Evolutionary conservation across 345 rosid genomes (phyloP), one percentile per base, ranked within the genome.

Genomic region (Brassica carinata): DNA sequence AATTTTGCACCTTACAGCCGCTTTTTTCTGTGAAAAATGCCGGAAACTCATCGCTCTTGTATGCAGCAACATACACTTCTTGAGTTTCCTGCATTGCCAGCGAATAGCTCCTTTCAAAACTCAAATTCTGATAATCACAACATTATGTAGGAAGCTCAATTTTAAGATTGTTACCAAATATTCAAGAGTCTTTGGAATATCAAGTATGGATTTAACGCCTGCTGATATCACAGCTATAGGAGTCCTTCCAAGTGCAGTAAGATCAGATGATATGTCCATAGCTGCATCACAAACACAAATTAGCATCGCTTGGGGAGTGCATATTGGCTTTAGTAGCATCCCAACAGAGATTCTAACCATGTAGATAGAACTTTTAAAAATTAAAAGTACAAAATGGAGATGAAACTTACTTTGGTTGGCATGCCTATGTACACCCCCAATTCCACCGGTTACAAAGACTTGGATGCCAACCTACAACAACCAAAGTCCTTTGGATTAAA

Each of bases 181-280:
- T 83, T 96, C 97, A 76, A 93, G 97, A 69, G 97, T 93, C 85
- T 91, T 88, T 13, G 95, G 96, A 82, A 92, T 89, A 81, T 96
- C 97, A 70, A 96, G 82, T 79, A 93, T 92, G 18, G 98, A 96
- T 86, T 96, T 96, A 38, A 90, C 88, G 72, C 98, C 97, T 58
- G 98, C 97, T 23, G 95, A 89, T 79, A 96, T 77, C 58, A 96
- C 98, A 13, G 98, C 94, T 34, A 58, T 58, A 55, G 62, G 62
- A 6, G 94, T 96, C 77, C 89, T 87, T 62, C 99, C 95, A 15
- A 93, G 92, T 86, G 93, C 96, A 0, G 89, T 93, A 59, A 96
- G 97, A 83, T 96, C 98, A 70, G 97, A 92, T 40, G 99, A 96
- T 76, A 93, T 80, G 78, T 96, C 98, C 97, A 96, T 86, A 8